These are phyloP conservation scores for Polyplosphaeria fusca DNA, from an alignment of 495 filamentous ascomycete species.

Conservation along the genomic window DNA sequence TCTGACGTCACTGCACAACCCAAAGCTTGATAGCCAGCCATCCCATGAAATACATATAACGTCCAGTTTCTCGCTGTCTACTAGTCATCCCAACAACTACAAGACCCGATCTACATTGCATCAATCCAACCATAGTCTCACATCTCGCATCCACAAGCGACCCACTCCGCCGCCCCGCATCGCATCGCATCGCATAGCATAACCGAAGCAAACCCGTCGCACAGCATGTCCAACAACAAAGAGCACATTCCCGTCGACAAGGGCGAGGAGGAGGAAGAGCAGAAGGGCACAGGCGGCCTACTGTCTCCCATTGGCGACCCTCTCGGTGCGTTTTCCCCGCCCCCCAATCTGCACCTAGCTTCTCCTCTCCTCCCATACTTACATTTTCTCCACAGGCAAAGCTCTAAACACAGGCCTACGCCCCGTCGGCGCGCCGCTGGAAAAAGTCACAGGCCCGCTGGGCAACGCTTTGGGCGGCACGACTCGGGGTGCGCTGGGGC, in stretches of 20 bases:
- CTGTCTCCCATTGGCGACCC: constrained; percentile 29
- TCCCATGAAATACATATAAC: too few relatives aligned
- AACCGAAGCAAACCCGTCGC: too few relatives aligned
- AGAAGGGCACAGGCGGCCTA: constrained; percentile 23
- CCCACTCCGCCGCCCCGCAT: not conserved
- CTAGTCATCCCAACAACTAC: too few relatives aligned
- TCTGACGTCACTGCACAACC: too few relatives aligned
- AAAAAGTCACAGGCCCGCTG: constrained; percentile 28
- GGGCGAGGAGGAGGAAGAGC: constrained; percentile 13
- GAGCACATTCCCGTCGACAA: constrained; percentile 16
- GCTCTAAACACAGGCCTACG: constrained; percentile 29
- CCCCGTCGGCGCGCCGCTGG: constrained; percentile 31
- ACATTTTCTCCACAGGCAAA: constrained; percentile 15
- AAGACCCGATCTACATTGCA: too few relatives aligned
- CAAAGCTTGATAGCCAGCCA: too few relatives aligned
- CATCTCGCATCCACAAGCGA: not conserved
- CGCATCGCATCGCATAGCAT: too few relatives aligned
- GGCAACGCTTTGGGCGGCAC: constrained; percentile 30
- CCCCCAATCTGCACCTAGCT: not conserved
- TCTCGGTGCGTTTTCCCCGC: constrained; percentile 9
- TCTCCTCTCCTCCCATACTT: constrained; percentile 1
- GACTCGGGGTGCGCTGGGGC: constrained; percentile 32
- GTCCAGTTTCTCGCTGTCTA: too few relatives aligned
- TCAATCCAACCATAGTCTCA: too few relatives aligned
- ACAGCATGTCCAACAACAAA: constrained; percentile 22